A percentile compares a stretch with the other conserved stretches of the same genome.
phyloP scores from a whole-genome alignment of 2,329 filamentous ascomycete genomes.

The Parasarocladium wereldwijsianum region DNA sequence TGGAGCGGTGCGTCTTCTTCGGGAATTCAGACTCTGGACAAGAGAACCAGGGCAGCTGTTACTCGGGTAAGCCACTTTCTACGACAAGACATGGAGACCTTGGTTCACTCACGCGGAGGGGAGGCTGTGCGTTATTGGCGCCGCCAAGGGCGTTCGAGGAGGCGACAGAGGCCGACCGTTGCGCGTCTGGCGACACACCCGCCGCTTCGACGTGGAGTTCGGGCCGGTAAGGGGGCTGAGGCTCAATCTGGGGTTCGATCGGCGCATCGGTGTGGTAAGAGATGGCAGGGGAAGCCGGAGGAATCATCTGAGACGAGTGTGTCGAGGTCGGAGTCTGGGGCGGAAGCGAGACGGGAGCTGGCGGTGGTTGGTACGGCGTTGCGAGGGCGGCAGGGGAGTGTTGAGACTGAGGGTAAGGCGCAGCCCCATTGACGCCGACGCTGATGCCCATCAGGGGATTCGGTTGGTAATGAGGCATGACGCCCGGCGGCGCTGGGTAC shows the following conservation, averaged over 20 bases:
- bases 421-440: conserved; percentile 26
- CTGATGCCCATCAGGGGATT: conserved; percentile 33
- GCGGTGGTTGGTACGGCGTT: conserved; percentile 41
- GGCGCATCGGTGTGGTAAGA: too few species aligned
- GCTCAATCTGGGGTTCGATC: conserved; percentile 5
- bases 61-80: too few species aligned
- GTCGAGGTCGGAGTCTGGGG: conserved; percentile 39
- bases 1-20: conserved; percentile 18
- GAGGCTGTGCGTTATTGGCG: too few species aligned
- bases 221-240: neutral
- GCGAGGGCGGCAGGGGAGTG: conserved; percentile 38
- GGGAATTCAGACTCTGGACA: conserved; percentile 37
- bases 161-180: too few species aligned
- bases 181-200: too few species aligned
- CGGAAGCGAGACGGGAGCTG: conserved; percentile 24
- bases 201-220: too few species aligned
- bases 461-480: conserved; percentile 32
- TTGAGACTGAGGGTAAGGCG: conserved; percentile 34
- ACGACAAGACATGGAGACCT: too few species aligned
- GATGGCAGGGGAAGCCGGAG: conserved; percentile 23
- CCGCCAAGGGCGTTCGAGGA: too few species aligned
- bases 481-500: conserved; percentile 33
- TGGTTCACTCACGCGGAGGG: neutral
- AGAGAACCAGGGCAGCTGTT: conserved; percentile 44
- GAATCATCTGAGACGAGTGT: conserved; percentile 26